Conservation (phyloP, 306 rosid genomes). For the Pyrus betulifolia region DNA sequence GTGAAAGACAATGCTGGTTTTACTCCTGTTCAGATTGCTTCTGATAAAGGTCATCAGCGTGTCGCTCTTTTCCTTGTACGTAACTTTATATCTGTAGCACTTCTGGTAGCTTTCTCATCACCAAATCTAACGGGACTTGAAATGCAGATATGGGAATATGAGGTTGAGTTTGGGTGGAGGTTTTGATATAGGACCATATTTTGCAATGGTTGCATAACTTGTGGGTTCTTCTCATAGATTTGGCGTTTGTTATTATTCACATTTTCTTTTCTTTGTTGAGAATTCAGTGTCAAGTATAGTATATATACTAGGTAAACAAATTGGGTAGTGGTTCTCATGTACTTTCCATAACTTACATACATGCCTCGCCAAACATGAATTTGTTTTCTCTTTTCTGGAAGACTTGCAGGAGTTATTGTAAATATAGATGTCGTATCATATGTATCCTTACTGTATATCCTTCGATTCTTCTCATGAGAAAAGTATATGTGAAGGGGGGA, state of each 20-base stretch:
- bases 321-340: not conserved
- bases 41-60: slow-evolving; percentile 90
- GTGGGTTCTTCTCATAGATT: not conserved
- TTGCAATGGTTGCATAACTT: not conserved
- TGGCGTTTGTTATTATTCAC: not conserved
- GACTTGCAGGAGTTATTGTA: not conserved
- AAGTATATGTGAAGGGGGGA: not conserved
- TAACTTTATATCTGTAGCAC: slow-evolving; percentile 25
- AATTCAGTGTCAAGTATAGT: not conserved
- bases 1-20: slow-evolving; percentile 80
- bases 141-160: slow-evolving; percentile 6
- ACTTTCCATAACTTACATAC: not conserved
- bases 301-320: not conserved
- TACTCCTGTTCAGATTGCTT: slow-evolving; percentile 85
- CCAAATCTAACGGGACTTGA: slow-evolving; percentile 13
- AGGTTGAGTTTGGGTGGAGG: slow-evolving; percentile 4
- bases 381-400: not conserved
- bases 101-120: not conserved
- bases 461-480: not conserved
- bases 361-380: not conserved
- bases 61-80: slow-evolving; percentile 91
- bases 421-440: not conserved
- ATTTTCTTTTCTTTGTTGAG: not conserved
- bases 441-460: not conserved
- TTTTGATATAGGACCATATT: not conserved